Evolutionary conservation across 202 grass and related monocot genomes (phyloP).

Genomic region (Carex sylvatica): DNA sequence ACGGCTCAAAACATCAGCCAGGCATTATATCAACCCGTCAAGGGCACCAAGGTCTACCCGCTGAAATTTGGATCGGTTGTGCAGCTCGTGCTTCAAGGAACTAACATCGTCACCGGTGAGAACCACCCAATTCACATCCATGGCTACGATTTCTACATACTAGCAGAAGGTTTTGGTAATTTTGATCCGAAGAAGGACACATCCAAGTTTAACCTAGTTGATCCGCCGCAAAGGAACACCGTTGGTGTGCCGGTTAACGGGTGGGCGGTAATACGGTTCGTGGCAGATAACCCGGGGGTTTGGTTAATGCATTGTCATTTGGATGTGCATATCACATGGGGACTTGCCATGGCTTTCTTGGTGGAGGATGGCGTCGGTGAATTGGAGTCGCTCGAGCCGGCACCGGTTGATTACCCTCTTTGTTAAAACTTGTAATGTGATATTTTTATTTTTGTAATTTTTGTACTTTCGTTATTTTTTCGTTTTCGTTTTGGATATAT

Average conservation of each 20-base stretch:
- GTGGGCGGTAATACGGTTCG: conserved; percentile 77
- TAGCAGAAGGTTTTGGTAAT: conserved; percentile 69
- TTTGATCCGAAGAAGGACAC: conserved; percentile 51
- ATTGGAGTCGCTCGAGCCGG: conserved; percentile 38
- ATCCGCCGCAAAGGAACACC: conserved; percentile 64
- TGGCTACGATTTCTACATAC: conserved; percentile 63
- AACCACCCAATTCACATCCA: conserved; percentile 77
- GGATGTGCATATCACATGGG: conserved; percentile 85
- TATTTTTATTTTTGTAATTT: background rate
- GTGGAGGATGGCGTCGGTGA: conserved; percentile 65
- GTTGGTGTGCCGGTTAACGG: conserved; percentile 60
- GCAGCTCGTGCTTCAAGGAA: conserved; percentile 67
- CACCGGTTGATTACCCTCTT: conserved; percentile 59
- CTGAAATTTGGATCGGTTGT: conserved; percentile 65
- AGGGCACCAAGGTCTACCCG: conserved; percentile 53
- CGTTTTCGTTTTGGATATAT: background rate
- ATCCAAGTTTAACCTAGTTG: conserved; percentile 58
- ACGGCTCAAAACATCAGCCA: conserved; percentile 54
- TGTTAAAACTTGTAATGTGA: conserved; percentile 33
- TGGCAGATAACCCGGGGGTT: conserved; percentile 69
- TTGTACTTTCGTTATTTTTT: background rate
- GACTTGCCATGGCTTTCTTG: conserved; percentile 73
- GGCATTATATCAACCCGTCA: conserved; percentile 45
- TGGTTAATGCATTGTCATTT: conserved; percentile 89
- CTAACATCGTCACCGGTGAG: conserved; percentile 63